Conservation (phyloP, 371 early-diverging fungal species). For the Chytridium lagenaria region DNA sequence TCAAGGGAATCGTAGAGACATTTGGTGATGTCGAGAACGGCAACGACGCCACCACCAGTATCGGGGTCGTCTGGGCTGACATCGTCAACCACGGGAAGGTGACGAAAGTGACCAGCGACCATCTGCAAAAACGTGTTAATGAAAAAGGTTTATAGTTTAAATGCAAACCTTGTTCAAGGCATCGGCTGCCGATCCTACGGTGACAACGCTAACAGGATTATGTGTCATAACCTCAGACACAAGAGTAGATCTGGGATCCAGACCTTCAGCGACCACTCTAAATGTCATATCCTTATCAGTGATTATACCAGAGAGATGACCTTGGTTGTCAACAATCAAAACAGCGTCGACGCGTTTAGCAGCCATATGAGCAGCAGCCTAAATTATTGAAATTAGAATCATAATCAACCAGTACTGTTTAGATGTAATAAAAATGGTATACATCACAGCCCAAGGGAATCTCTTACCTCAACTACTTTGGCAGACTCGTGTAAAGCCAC, state of each 20-base stretch:
- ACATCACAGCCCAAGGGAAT: neutral
- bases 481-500: conserved; percentile 33
- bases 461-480: conserved; percentile 33
- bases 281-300: conserved; percentile 83
- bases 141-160: too few species aligned
- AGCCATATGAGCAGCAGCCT: conserved; percentile 73
- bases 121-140: conserved; percentile 55
- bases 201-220: conserved; percentile 67
- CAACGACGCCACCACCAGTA: conserved; percentile 68
- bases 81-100: conserved; percentile 83
- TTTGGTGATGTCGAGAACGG: conserved; percentile 91
- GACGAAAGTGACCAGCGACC: conserved; percentile 92
- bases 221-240: conserved; percentile 88
- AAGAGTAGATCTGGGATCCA: conserved; percentile 71
- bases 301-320: conserved; percentile 90
- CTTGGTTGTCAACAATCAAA: conserved; percentile 80
- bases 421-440: too few species aligned
- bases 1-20: conserved; percentile 94
- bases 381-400: neutral
- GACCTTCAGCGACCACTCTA: conserved; percentile 79
- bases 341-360: conserved; percentile 95
- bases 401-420: too few species aligned
- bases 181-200: conserved; percentile 58
- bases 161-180: conserved; percentile 70
- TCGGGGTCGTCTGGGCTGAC: conserved; percentile 24